Base-by-base conservation (phyloP, 2,329 filamentous ascomycete genomes). In the Sporothrix curviconia region DNA sequence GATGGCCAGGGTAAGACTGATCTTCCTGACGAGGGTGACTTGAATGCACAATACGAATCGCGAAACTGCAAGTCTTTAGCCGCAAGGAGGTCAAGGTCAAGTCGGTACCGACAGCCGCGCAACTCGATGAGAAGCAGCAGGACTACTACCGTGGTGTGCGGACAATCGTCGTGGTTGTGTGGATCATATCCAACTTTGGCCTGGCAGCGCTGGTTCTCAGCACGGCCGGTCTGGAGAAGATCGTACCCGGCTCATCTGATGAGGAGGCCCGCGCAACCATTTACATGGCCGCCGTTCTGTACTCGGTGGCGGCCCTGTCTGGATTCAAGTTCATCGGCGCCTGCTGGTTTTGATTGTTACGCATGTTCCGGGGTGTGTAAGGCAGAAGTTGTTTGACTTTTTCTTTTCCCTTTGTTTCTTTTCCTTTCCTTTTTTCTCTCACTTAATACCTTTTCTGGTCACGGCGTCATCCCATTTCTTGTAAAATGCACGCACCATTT, bases 141-240 rank as follows among this genome's bases (percentile, higher is more conserved):
- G 94, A 99, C 71, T 99, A 97, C 74, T 99, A 99, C 80, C 91
- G 92, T 66, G 94, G 92, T 63, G 96, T 99, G 70, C 84, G 94
- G 61, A 95, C 89, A 19, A 84, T 90, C 28, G 92, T 96, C 64
- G 94, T 99, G 30, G 77, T 97, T 52, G 84, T 88, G 63, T 99
- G 94, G 94, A 96, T 99, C 80, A 90, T 97, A 66, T 91, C 86
- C 68, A 99, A 99, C 72, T 89, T 99, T 70, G 91, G 84, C 0
- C 83, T 99, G 6, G 85, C 84, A 0, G 95, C 92, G 0, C 79
- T 95, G 2, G 92, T 99, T 7, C 77, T 99, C 63, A 92, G 88
- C 68, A 86, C 89, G 1, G 92, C 88, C 24, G 92, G 94, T 2
- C 72, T 96, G 61, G 85, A 95, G 64, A 80, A 80, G 59, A 80